phyloP scores from a whole-genome alignment of 2,329 filamentous ascomycete genomes.

The Dactylellina haptotyla region DNA sequence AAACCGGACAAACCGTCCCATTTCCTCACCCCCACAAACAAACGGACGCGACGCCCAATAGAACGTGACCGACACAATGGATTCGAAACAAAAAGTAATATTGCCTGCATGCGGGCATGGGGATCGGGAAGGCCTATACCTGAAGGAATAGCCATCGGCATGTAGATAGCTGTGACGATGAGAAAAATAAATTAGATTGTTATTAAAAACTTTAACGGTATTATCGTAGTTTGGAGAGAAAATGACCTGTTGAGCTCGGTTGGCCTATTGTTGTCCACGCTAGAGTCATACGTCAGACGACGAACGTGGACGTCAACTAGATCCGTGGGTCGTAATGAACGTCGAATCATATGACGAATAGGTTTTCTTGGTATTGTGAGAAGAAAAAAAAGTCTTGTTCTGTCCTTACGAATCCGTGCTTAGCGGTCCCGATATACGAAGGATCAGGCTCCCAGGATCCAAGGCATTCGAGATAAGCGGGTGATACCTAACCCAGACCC shows the following conservation, averaged over 20 bases:
- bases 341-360: constrained; percentile 43
- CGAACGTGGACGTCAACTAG: constrained; percentile 1
- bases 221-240: no score
- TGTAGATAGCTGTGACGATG: constrained; percentile 25
- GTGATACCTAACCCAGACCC: background rate
- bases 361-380: background rate
- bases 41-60: constrained; percentile 12
- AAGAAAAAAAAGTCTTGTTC: background rate
- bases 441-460: constrained; percentile 53
- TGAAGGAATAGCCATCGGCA: background rate
- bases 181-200: background rate
- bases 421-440: constrained; percentile 15
- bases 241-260: no score
- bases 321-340: constrained; percentile 28
- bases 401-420: constrained; percentile 20
- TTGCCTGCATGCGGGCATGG: background rate
- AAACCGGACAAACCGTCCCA: constrained; percentile 27
- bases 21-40: no score
- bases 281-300: constrained; percentile 49
- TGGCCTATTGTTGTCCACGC: constrained; percentile 8
- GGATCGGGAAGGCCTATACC: background rate
- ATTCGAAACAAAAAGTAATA: constrained; percentile 2
- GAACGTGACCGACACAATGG: background rate
- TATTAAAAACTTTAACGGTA: background rate
- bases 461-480: constrained; percentile 22